Conservation (phyloP, 352 stramenopile species). For the Phytophthora agathidicida region DNA sequence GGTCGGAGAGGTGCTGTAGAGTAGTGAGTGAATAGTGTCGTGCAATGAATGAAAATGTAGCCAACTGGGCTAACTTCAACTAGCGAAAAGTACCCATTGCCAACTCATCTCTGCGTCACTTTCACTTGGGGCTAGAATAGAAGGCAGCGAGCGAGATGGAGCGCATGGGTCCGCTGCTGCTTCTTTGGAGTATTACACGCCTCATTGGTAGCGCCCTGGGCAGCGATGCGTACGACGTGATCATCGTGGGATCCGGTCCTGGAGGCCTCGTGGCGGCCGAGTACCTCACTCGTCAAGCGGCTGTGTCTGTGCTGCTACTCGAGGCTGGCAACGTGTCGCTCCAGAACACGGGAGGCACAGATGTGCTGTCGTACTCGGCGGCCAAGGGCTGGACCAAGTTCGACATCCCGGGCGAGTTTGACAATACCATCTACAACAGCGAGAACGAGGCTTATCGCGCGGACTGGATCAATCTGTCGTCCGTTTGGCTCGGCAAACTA, state of each 20-base stretch:
- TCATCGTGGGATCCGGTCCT: constrained; percentile 62
- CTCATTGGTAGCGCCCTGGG: background rate
- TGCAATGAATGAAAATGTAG: constrained; percentile 10
- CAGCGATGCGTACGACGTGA: constrained; percentile 49
- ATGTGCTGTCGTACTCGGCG: constrained; percentile 34
- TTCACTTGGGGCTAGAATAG: background rate
- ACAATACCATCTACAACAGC: constrained; percentile 51
- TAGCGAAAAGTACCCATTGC: constrained; percentile 20
- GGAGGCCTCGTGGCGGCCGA: constrained; percentile 64
- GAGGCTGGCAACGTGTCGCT: constrained; percentile 55
- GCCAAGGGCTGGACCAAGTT: constrained; percentile 40
- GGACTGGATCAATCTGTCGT: constrained; percentile 45
- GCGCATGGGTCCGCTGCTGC: background rate
- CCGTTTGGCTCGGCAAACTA: constrained; percentile 70
- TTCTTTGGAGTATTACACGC: background rate
- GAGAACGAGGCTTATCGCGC: constrained; percentile 52
- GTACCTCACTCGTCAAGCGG: constrained; percentile 45
- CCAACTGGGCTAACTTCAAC: constrained; percentile 13
- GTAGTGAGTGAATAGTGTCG: constrained; percentile 25
- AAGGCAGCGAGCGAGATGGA: too few relatives aligned
- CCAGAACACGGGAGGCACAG: constrained; percentile 42
- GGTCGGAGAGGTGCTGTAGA: constrained; percentile 15
- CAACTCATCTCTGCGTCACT: constrained; percentile 3
- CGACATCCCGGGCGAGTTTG: constrained; percentile 57
- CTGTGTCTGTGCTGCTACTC: constrained; percentile 56